These are phyloP conservation scores for Tricholoma flavovirens DNA, from an alignment of 768 basidiomycete genomes.

Conservation along the genomic window DNA sequence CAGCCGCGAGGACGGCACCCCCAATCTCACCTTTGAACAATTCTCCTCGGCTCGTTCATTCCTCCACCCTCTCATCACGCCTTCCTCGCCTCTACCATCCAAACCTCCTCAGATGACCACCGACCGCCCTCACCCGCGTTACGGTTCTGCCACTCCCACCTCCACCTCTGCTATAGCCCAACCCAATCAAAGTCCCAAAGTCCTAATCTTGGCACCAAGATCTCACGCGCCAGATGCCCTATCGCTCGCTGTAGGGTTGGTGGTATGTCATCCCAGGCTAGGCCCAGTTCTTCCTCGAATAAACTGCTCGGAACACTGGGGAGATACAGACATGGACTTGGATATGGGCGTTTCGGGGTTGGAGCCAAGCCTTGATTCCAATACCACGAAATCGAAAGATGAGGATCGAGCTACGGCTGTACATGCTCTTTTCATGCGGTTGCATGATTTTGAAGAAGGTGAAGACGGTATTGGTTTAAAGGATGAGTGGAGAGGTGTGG, in stretches of 20 bases:
- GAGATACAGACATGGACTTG: background rate
- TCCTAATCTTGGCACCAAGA: slow-evolving; percentile 1
- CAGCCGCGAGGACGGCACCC: background rate
- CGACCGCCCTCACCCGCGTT: background rate
- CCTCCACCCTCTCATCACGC: background rate
- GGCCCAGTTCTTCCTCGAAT: background rate
- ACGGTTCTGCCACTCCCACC: background rate
- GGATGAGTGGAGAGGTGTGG: slow-evolving; percentile 8
- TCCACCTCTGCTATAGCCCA: background rate
- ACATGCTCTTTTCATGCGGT: slow-evolving; percentile 5
- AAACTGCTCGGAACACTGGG: too few relatives aligned
- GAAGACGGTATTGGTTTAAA: background rate
- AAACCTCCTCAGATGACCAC: too few relatives aligned
- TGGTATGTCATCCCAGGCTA: background rate
- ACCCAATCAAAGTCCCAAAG: background rate
- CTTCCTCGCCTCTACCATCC: background rate
- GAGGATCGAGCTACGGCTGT: background rate
- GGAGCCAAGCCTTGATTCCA: too few relatives aligned
- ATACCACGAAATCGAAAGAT: too few relatives aligned
- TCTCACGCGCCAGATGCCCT: slow-evolving; percentile 4
- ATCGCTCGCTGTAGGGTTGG: background rate
- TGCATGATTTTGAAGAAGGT: slow-evolving; percentile 1
- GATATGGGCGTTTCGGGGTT: background rate
- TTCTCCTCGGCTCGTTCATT: background rate
- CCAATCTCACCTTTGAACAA: background rate